phyloP scores from a whole-genome alignment of 441 rosid genomes.

The Breynia disticha region DNA sequence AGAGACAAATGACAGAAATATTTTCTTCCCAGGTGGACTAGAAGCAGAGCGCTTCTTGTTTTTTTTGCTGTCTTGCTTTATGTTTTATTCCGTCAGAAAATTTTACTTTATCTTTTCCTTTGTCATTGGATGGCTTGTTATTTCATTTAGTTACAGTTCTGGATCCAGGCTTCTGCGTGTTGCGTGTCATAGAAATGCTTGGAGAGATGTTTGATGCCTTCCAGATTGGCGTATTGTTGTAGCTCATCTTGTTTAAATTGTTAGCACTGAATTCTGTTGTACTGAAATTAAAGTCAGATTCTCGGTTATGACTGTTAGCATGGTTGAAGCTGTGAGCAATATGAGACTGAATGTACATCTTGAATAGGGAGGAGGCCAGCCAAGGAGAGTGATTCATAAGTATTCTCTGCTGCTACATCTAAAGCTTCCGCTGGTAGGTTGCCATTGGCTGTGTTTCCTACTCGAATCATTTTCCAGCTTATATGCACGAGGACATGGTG shows the following conservation, averaged over 20 bases:
- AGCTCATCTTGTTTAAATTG: slow-evolving; percentile 5
- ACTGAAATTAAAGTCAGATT: slow-evolving; percentile 21
- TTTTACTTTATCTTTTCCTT: background rate
- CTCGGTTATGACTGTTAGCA: slow-evolving; percentile 12
- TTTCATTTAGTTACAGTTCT: slow-evolving; percentile 11
- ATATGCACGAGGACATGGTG: slow-evolving; percentile 7
- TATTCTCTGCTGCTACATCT: slow-evolving; percentile 24
- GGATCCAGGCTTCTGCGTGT: slow-evolving; percentile 11
- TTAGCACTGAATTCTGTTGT: background rate
- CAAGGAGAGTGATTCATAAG: slow-evolving; percentile 30
- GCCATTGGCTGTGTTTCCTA: slow-evolving; percentile 22
- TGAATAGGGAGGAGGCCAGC: slow-evolving; percentile 29
- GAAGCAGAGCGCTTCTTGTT: slow-evolving; percentile 11
- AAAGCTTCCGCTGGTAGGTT: slow-evolving; percentile 12
- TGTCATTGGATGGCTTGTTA: slow-evolving; percentile 9
- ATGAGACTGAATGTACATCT: slow-evolving; percentile 20
- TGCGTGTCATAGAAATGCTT: slow-evolving; percentile 18
- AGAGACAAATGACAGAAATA: slow-evolving; percentile 21
- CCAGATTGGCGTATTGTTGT: slow-evolving; percentile 8
- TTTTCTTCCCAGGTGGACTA: slow-evolving; percentile 16
- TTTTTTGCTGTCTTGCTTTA: slow-evolving; percentile 16
- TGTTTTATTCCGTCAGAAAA: slow-evolving; percentile 8
- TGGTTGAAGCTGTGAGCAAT: slow-evolving; percentile 4
- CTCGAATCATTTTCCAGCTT: background rate
- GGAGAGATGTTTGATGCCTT: slow-evolving; percentile 13